Conservation (phyloP, 441 rosid genomes). For the Syzygium syzygioides region DNA sequence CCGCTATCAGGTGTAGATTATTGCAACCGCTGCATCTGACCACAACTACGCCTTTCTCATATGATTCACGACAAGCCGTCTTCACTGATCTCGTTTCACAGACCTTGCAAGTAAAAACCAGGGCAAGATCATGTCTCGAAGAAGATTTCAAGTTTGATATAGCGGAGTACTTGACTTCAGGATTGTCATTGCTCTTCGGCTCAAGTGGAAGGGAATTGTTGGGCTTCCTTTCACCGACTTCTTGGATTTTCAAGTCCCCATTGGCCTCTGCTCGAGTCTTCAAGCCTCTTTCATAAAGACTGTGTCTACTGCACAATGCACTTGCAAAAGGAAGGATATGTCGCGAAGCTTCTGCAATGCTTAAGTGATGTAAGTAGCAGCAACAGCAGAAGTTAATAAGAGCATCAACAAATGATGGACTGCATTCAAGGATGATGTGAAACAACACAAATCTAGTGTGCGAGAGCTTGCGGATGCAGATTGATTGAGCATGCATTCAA, state of each 20-base stretch:
- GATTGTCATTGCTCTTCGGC: conserved; percentile 8
- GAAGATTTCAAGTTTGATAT: conserved; percentile 51
- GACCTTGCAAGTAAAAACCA: conserved; percentile 82
- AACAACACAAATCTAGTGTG: neutral
- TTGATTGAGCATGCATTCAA: neutral
- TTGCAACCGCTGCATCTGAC: conserved; percentile 75
- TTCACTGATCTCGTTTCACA: conserved; percentile 79
- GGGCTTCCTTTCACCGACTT: conserved; percentile 14
- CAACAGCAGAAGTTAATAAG: neutral
- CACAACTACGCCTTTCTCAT: conserved; percentile 83
- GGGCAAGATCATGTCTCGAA: conserved; percentile 73
- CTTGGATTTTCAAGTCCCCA: conserved; percentile 14
- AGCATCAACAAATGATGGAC: neutral
- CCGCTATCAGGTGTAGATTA: conserved; percentile 82
- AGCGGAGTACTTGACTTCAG: conserved; percentile 24
- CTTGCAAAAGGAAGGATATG: conserved; percentile 26
- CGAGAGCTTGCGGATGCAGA: neutral
- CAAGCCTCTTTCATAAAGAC: conserved; percentile 25
- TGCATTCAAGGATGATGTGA: neutral
- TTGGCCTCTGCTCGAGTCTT: conserved; percentile 25
- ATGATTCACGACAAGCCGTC: conserved; percentile 61
- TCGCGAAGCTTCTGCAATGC: neutral
- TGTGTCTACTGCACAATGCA: conserved; percentile 27
- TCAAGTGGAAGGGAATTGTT: conserved; percentile 14
- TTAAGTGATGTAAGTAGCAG: neutral